phyloP scores from a whole-genome alignment of 257 asterid genomes.

The Cinchona pubescens region DNA sequence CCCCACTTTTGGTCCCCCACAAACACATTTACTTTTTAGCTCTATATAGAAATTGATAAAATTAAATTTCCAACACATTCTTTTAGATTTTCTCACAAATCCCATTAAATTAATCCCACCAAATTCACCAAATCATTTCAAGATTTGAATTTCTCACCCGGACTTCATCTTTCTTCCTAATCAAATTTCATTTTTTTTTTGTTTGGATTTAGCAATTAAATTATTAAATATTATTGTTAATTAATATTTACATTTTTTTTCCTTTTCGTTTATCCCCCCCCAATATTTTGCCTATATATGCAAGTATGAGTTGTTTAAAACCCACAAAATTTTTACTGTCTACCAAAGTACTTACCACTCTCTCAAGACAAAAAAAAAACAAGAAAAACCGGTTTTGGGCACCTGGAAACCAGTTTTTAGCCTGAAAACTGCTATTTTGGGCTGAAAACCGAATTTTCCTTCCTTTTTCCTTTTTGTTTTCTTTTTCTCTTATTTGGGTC shows the following conservation, averaged over 20 bases:
- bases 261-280: no score
- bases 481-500: constrained; percentile 1
- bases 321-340: constrained; percentile 13
- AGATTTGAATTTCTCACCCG: constrained; percentile 29
- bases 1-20: constrained; percentile 45
- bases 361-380: constrained; percentile 7
- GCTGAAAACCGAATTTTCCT: constrained; percentile 3
- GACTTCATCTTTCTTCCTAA: constrained; percentile 42
- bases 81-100: constrained; percentile 38
- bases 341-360: background rate
- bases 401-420: constrained; percentile 11
- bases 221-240: constrained; percentile 7
- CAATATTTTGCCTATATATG: background rate
- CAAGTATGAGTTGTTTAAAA: background rate
- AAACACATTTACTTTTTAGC: constrained; percentile 24
- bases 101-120: constrained; percentile 14
- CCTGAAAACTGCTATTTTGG: background rate
- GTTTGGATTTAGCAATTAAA: constrained; percentile 37
- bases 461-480: background rate
- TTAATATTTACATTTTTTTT: background rate
- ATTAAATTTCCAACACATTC: constrained; percentile 43
- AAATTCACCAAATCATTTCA: constrained; percentile 26
- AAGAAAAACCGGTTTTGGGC: constrained; percentile 9
- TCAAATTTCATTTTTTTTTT: constrained; percentile 48
- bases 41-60: constrained; percentile 31